phyloP scores from a whole-genome alignment of 129 eudicot genomes.

The Oenanthe sinensis region DNA sequence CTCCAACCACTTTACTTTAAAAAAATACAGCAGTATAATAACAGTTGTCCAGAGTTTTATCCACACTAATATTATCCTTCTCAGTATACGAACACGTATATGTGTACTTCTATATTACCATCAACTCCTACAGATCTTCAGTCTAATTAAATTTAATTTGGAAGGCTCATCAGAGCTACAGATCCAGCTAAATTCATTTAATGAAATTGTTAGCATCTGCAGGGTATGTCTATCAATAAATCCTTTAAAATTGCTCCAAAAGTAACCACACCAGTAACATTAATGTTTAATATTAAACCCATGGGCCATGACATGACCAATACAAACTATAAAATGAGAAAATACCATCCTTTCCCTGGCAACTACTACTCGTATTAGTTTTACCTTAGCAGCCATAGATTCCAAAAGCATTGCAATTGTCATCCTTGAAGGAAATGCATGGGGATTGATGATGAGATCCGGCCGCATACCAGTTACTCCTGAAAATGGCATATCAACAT shows the following conservation, averaged over 20 bases:
- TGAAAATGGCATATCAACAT: conserved; percentile 88
- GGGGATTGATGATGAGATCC: conserved; percentile 94
- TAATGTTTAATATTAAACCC: background rate
- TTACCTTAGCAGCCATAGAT: conserved; percentile 96
- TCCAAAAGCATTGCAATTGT: conserved; percentile 98
- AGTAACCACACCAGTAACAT: background rate
- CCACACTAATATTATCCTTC: background rate
- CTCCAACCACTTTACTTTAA: no score
- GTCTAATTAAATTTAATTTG: background rate
- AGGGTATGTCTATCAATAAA: background rate
- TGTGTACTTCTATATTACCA: background rate
- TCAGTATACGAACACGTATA: no score
- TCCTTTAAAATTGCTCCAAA: background rate
- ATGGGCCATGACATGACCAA: background rate
- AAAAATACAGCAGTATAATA: background rate
- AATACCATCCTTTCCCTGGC: background rate
- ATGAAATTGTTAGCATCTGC: background rate
- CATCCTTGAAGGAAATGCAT: conserved; percentile 98
- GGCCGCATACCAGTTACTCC: conserved; percentile 88
- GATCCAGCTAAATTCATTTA: background rate
- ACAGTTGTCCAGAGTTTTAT: background rate
- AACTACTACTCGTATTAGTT: background rate
- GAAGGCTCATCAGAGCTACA: background rate
- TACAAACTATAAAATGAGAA: background rate
- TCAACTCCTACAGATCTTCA: background rate